Evolutionary conservation across 73 alveolate genomes (phyloP).

Genomic region (Uronychia setigera): DNA sequence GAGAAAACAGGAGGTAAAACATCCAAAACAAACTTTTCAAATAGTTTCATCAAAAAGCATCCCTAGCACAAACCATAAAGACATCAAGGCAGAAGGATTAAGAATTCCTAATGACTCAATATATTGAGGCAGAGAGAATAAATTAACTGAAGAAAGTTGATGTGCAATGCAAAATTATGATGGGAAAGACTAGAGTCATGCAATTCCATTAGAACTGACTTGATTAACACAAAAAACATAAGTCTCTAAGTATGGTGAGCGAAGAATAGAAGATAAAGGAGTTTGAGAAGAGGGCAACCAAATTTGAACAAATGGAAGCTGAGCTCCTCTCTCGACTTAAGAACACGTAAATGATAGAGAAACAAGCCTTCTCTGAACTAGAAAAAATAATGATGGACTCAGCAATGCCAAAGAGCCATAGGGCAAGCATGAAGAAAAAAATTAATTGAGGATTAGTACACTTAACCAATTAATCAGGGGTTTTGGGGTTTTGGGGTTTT

Average conservation of each 20-base stretch:
- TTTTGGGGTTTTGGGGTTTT: too few species aligned
- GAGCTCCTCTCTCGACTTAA: slow-evolving; percentile 15
- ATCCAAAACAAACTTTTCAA: neutral
- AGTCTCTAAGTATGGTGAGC: neutral
- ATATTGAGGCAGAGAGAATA: neutral
- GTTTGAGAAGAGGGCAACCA: slow-evolving; percentile 11
- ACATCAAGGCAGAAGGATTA: neutral
- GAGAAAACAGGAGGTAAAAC: neutral
- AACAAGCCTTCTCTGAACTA: slow-evolving; percentile 16
- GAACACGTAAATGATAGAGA: slow-evolving; percentile 11
- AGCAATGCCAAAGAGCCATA: slow-evolving; percentile 14
- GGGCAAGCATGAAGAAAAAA: slow-evolving; percentile 6
- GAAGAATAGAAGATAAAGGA: neutral
- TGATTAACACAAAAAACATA: too few species aligned
- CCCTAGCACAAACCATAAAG: neutral
- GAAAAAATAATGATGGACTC: slow-evolving; percentile 20
- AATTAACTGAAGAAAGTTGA: neutral
- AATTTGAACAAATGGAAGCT: slow-evolving; percentile 20
- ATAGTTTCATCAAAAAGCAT: neutral
- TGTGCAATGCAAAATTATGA: neutral
- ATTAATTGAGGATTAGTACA: too few species aligned
- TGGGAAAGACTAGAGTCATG: neutral
- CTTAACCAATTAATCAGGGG: too few species aligned
- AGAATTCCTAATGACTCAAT: neutral
- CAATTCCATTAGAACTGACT: neutral